A percentile compares a stretch with the other conserved stretches of the same genome.
Conservation (phyloP, 2,329 filamentous ascomycete genomes). For the Aspergillus proliferans region DNA sequence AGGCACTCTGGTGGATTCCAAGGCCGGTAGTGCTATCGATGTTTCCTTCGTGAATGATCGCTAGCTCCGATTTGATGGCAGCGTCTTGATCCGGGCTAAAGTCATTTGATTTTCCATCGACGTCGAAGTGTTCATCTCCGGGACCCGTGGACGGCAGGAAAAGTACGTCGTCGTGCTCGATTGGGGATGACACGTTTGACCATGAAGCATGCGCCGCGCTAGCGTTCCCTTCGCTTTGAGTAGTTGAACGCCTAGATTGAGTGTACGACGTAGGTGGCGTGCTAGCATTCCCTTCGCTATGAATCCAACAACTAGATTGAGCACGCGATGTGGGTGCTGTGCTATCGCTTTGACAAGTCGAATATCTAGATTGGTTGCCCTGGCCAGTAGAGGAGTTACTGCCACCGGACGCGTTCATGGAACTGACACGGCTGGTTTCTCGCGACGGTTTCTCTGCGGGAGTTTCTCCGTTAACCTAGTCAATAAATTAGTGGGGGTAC, state of each 20-base stretch:
- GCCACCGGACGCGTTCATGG: too few species aligned
- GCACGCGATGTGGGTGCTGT: too few species aligned
- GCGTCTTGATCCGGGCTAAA: constrained; percentile 18
- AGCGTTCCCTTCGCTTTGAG: constrained; percentile 8
- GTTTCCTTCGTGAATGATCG: constrained; percentile 13
- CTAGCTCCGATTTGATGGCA: constrained; percentile 15
- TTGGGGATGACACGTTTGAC: constrained; percentile 15
- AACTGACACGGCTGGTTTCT: too few species aligned
- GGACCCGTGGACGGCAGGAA: constrained; percentile 12
- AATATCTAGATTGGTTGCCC: too few species aligned
- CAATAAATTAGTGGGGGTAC: too few species aligned
- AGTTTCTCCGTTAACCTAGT: too few species aligned
- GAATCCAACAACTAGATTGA: too few species aligned
- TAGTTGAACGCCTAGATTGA: constrained; percentile 1
- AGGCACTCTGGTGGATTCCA: constrained; percentile 9
- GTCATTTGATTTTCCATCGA: constrained; percentile 22
- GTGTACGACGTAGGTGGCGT: neutral
- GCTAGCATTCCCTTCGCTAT: too few species aligned
- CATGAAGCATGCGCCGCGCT: constrained; percentile 11
- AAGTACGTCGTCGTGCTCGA: constrained; percentile 16
- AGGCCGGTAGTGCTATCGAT: constrained; percentile 15
- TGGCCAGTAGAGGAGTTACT: too few species aligned
- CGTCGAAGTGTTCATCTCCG: constrained; percentile 23
- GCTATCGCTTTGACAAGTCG: too few species aligned
- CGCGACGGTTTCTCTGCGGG: too few species aligned